These are phyloP conservation scores for Solanum chaucha DNA, from an alignment of 257 asterid genomes.

Conservation along the genomic window DNA sequence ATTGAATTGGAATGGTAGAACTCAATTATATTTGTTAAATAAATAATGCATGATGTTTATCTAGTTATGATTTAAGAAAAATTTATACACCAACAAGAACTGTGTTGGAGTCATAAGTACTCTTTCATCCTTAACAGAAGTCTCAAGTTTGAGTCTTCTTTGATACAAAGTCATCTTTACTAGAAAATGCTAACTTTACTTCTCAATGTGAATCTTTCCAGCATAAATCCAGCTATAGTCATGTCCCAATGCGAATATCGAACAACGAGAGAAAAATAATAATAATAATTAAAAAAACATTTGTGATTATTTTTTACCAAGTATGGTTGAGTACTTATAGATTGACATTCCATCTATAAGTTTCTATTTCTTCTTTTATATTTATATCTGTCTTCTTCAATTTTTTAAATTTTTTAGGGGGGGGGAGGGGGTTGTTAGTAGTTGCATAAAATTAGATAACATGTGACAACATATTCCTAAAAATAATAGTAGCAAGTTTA, in stretches of 20 bases:
- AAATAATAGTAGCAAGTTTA: conserved; percentile 11
- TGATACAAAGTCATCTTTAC: no score
- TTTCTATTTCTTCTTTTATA: not conserved
- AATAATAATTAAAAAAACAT: not conserved
- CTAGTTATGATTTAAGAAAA: no score
- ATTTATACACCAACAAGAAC: no score
- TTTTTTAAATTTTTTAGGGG: not conserved
- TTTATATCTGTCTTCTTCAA: not conserved
- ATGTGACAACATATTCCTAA: conserved; percentile 7
- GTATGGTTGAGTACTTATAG: not conserved
- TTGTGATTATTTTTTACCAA: not conserved
- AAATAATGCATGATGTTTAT: no score
- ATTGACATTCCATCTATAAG: not conserved
- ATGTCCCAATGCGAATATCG: not conserved
- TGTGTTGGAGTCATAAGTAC: no score
- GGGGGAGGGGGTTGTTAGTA: not conserved
- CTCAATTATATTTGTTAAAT: not conserved
- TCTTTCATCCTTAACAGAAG: no score
- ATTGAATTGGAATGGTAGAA: not conserved
- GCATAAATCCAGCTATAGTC: no score
- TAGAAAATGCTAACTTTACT: no score
- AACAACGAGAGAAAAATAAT: no score
- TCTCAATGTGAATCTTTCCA: no score
- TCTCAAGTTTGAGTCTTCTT: no score
- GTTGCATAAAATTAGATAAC: conserved; percentile 2